These are phyloP conservation scores for Petrea volubilis DNA, from an alignment of 257 asterid species.

Conservation along the genomic window DNA sequence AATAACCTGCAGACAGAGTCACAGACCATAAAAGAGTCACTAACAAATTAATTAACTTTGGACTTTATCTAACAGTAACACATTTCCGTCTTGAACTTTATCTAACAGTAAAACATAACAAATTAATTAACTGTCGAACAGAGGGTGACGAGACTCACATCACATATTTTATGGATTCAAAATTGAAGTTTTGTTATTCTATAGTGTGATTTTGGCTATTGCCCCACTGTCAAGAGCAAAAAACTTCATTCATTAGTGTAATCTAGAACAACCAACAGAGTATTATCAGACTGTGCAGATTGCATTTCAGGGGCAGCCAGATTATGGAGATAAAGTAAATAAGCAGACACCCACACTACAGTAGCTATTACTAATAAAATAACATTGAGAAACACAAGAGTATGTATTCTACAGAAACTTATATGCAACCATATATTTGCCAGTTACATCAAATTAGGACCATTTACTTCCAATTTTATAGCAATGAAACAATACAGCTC, in stretches of 20 bases:
- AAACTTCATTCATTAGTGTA: too few species aligned
- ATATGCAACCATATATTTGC: neutral
- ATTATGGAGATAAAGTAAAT: neutral
- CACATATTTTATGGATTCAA: too few species aligned
- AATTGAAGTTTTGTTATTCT: too few species aligned
- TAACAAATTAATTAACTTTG: neutral
- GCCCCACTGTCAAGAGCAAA: too few species aligned
- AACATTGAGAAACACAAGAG: neutral
- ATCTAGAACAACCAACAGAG: too few species aligned
- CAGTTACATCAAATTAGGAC: conserved; percentile 17
- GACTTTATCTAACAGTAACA: too few species aligned
- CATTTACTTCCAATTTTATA: conserved; percentile 1
- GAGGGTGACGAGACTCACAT: too few species aligned
- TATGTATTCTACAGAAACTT: neutral
- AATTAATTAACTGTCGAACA: too few species aligned
- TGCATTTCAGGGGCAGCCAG: neutral
- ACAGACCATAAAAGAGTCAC: neutral
- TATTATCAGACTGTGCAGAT: too few species aligned
- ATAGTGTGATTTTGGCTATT: too few species aligned
- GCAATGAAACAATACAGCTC: conserved; percentile 24
- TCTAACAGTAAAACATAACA: neutral
- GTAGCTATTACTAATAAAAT: neutral
- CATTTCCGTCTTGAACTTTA: too few species aligned
- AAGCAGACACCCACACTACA: neutral
- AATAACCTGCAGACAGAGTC: conserved; percentile 5